Evolutionary conservation across 139 green algal genomes (phyloP), one percentile per base, ranked within the genome.

Genomic region (Coelastrella sp.): DNA sequence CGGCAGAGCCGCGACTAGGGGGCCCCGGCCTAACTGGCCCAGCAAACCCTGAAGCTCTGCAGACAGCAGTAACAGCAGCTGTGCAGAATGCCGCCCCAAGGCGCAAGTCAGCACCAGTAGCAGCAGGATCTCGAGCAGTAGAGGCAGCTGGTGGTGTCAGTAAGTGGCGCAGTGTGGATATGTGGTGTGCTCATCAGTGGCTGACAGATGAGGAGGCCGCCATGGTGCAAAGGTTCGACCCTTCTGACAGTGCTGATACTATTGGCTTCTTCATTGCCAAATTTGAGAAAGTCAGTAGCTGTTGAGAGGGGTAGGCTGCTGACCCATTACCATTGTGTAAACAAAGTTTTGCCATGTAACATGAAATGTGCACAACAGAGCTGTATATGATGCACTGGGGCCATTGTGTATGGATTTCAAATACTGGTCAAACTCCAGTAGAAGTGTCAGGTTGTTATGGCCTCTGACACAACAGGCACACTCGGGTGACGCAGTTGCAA

Each of bases 231-330:
- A 89, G 96, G 0, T 98, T 98, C 91, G 94, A 98, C 45, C 92
- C 92, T 2, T 71, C 84, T 2, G 88, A 60, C 17, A 35, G 45
- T 1, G 57, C 67, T 21, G 95, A 98, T 85, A 96, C 94, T 6
- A 96, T 96, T 2, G 96, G 93, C 1, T 98, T 98, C 86, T 98
- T 98, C 79, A 93, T 98, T 17, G 92, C 94, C 17, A 95, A 96
- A 71, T 96, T 98, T 60, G n/a, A 76, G 17, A 96, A 96, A 53
- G n/a, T 41, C 17, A 63, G 41, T 41, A 79, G 71, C 71, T 60
- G 45, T 27, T 64, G 53, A 63, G 27, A 5, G 19, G 8, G 53
- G 5, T 8, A n/a, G 1, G 53, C 30, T 7, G 6, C 6, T 64
- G 53, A n/a, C 1, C 13, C 13, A 57, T 11, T 57, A 57, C n/a